Evolutionary conservation across 1,139 yeast genomes (phyloP).

Genomic region (Sugiyamaella paludigena): DNA sequence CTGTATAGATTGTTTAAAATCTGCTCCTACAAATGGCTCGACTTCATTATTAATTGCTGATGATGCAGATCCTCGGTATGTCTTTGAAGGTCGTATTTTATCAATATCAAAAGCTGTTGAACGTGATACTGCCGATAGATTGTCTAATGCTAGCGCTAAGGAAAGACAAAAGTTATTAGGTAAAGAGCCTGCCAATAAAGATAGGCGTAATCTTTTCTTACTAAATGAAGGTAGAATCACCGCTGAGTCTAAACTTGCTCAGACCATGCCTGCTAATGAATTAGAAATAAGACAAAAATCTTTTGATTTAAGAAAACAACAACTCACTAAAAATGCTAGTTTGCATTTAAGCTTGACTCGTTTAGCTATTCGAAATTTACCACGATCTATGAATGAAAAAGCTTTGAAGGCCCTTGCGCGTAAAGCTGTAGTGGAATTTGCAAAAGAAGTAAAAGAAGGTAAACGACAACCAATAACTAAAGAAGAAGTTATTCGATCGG

Average conservation of each 20-base stretch:
- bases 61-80: constrained; percentile 85
- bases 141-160: constrained; percentile 70
- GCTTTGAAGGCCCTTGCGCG: constrained; percentile 89
- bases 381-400: constrained; percentile 86
- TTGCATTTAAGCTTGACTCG: constrained; percentile 89
- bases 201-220: constrained; percentile 78
- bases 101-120: constrained; percentile 84
- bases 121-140: constrained; percentile 74
- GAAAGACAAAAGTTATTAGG: constrained; percentile 77
- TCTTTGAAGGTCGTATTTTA: constrained; percentile 86
- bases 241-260: constrained; percentile 74
- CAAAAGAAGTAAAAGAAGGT: constrained; percentile 78
- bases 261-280: constrained; percentile 64
- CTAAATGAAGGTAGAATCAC: constrained; percentile 93
- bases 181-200: constrained; percentile 74
- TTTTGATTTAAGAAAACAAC: constrained; percentile 80
- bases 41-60: constrained; percentile 86
- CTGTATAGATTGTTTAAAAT: constrained; percentile 63
- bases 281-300: constrained; percentile 88
- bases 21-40: constrained; percentile 72
- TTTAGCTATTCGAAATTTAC: constrained; percentile 88
- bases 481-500: constrained; percentile 83
- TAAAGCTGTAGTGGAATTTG: constrained; percentile 92
- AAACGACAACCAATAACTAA: constrained; percentile 81
- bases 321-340: constrained; percentile 84